Evolutionary conservation across 495 filamentous ascomycete genomes (phyloP), one percentile per base, ranked within the genome.

Genomic region (Podospora anserina): DNA sequence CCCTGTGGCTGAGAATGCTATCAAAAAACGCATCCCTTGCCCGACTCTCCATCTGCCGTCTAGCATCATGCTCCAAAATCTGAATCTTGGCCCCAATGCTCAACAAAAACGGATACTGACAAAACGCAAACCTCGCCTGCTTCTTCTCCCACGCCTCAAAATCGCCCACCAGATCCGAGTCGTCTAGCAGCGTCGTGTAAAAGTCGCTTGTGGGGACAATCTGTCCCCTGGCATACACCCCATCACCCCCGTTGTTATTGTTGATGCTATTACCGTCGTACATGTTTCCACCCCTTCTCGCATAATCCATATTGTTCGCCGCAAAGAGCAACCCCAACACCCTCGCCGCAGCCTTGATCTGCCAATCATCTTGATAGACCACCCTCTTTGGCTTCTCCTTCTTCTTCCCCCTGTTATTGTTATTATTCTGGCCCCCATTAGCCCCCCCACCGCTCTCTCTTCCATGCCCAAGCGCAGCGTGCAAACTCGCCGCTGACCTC

Each of bases 51-150:
- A 97, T 97, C 79, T 97, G 94, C 7, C 94, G 87, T 69, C 90
- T 87, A 4, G 93, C 92, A 77, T 97, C 94, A 74, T 96, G 87
- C 76, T 97, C 94, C 73, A 97, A 81, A 68, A 97, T 96, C 71
- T 89, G 91, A 68, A 96, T 97, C 79, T 97, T 97, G 32, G 93
- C 90, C 80, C 92, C 93, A 71, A 97, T 94, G 64, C 92, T 96
- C 34, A 97, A 84, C 71, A 97, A 91, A 78, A 97, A 96, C 3
- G 94, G 94, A 73, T 94, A 97, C 74, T 97, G 92, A 74, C 93
- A 97, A 75, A 97, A 97, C 4, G 92, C 87, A 72, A 97, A 97
- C 69, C 87, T 91, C 1, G 86, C 85, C 60, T 86, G 82, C 71
- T 82, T 88, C 18, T 87, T 85, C 77, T 97, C 94, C 94, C 94